These are phyloP conservation scores for Ambrosiella xylebori DNA, from an alignment of 2,329 filamentous ascomycete genomes.

Conservation along the genomic window DNA sequence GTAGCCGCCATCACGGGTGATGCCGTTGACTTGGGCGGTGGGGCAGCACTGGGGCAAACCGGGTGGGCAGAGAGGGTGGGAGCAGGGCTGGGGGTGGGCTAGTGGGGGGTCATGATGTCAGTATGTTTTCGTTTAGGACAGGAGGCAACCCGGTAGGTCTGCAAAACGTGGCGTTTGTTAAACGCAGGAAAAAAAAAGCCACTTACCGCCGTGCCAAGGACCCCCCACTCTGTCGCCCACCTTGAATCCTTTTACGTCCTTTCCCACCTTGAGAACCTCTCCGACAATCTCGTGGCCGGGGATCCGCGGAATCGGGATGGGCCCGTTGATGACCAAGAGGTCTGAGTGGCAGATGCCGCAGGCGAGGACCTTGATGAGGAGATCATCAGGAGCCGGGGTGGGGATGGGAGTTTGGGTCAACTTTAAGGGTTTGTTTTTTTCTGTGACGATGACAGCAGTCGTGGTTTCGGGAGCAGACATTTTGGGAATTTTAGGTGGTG, in stretches of 20 bases:
- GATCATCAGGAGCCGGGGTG: constrained; percentile 26
- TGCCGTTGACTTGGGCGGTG: constrained; percentile 44
- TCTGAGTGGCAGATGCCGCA: constrained; percentile 59
- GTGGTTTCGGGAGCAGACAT: neutral
- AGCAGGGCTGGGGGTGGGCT: constrained; percentile 12
- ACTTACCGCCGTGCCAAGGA: constrained; percentile 46
- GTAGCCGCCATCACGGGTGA: constrained; percentile 49
- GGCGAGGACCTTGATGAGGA: constrained; percentile 55
- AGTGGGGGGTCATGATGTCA: neutral
- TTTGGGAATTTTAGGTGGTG: neutral
- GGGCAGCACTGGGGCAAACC: constrained; percentile 53
- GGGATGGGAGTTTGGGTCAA: neutral
- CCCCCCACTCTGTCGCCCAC: constrained; percentile 51
- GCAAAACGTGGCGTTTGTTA: constrained; percentile 31
- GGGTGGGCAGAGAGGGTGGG: constrained; percentile 45
- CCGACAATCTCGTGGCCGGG: constrained; percentile 61
- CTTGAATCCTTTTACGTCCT: constrained; percentile 38
- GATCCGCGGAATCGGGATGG: constrained; percentile 37
- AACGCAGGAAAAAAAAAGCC: constrained; percentile 12
- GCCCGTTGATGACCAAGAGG: constrained; percentile 27
- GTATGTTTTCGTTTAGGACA: neutral
- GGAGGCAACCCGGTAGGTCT: neutral
- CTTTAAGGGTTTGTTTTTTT: neutral
- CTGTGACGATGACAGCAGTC: neutral
- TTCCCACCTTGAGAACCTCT: constrained; percentile 42